Conservation (phyloP, 345 rosid genomes). For the Moringa oleifera region DNA sequence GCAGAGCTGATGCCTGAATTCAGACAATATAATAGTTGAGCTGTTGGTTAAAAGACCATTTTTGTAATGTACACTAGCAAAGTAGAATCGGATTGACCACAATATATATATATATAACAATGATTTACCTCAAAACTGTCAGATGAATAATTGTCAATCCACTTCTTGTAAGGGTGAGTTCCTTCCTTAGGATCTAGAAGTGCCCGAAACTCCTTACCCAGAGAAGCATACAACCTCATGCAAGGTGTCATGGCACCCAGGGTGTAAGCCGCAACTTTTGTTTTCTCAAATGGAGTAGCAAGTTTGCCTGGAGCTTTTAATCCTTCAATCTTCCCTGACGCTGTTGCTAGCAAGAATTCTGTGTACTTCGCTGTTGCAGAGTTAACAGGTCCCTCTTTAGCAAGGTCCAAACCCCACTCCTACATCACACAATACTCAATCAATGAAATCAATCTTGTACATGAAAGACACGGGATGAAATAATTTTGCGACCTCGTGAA, state of each 20-base stretch:
- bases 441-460: conserved; percentile 6
- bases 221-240: conserved; percentile 86
- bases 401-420: conserved; percentile 78
- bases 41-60: conserved; percentile 19
- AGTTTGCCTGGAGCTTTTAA: conserved; percentile 86
- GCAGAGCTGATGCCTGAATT: conserved; percentile 77
- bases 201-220: conserved; percentile 65
- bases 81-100: conserved; percentile 13
- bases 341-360: conserved; percentile 88
- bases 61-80: conserved; percentile 20
- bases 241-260: conserved; percentile 96
- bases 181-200: conserved; percentile 41
- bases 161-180: conserved; percentile 73
- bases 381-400: conserved; percentile 45
- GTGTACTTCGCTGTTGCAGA: conserved; percentile 74
- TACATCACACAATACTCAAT: conserved; percentile 35
- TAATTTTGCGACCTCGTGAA: no score
- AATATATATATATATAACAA: no score
- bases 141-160: conserved; percentile 77
- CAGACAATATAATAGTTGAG: conserved; percentile 36
- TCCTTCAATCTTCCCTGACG: conserved; percentile 95
- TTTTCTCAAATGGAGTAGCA: conserved; percentile 94
- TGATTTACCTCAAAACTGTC: conserved; percentile 67
- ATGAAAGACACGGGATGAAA: no score
- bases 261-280: conserved; percentile 95